Evolutionary conservation across 495 filamentous ascomycete genomes (phyloP), one percentile per base, ranked within the genome.

Genomic region (Xylaria longipes): DNA sequence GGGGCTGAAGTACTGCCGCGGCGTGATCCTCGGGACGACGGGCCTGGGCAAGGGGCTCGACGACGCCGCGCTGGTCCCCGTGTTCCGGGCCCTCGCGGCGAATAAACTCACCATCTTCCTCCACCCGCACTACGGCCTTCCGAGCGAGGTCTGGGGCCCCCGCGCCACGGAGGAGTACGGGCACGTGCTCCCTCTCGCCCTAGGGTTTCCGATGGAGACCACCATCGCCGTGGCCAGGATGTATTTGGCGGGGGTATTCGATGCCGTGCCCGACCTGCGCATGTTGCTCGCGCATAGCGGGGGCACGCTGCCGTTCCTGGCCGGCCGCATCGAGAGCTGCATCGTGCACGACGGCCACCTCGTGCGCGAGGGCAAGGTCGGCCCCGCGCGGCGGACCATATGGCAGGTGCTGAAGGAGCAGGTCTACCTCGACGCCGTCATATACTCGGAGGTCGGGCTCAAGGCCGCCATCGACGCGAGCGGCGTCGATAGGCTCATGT

Each of bases 181-280:
- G 0, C 94, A 97, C 80, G 94, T 97, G 12, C 85, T 98, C 20
- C 92, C 94, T 1, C 83, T 98, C 4, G 92, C 93, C 0, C 79
- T 98, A 2, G 95, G 95, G 4, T 98, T 97, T 77, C 95, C 95
- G 1, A 85, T 98, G 48, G 95, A 98, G 78, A 98, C 95, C 0
- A 97, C 95, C 8, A 95, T 98, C 68, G 93, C 94, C 0, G 91
- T 98, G 1, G 90, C 93, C 2, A 83, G 95, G 11, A 97, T 98
- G 94, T 88, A 92, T 22, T 81, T 98, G 1, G 87, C 89, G 3
- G 92, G 93, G 0, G 93, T 97, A 1, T 98, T 94, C 79, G 95
- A 97, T 79, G 86, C 87, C 8, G 93, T 94, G 35, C 88, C 87
- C 0, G 79, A 80, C n/a, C 78, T 98, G 72, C 82, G 88, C 15